Conservation (phyloP, 139 green algal species). For the Picochlorum sp. region DNA sequence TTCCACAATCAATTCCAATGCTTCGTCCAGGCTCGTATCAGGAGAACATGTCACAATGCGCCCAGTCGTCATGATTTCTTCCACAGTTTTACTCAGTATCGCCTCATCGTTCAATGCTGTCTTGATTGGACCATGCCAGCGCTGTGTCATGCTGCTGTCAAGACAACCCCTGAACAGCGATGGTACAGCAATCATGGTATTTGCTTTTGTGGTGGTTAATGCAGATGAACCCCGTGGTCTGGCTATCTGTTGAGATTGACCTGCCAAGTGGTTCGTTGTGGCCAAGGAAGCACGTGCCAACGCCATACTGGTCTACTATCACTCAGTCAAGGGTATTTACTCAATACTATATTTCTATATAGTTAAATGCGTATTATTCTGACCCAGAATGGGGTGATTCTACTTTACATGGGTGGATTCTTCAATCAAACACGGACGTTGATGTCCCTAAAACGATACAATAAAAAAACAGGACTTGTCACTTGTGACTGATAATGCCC, state of each 20-base stretch:
- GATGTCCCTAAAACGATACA: too few relatives aligned
- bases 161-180: background rate
- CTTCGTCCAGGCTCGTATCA: slow-evolving; percentile 49
- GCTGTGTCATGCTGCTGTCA: slow-evolving; percentile 1
- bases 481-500: too few relatives aligned
- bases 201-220: background rate
- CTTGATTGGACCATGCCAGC: background rate
- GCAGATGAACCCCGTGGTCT: background rate
- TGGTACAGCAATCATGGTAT: background rate
- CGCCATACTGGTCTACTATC: too few relatives aligned
- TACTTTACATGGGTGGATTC: too few relatives aligned
- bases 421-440: too few relatives aligned
- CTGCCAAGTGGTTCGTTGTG: background rate
- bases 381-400: too few relatives aligned
- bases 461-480: too few relatives aligned
- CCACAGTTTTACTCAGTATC: slow-evolving; percentile 11
- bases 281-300: too few relatives aligned
- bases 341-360: too few relatives aligned
- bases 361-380: too few relatives aligned
- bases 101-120: slow-evolving; percentile 5
- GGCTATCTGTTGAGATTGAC: background rate
- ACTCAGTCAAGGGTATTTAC: too few relatives aligned
- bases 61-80: slow-evolving; percentile 46
- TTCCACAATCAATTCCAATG: slow-evolving; percentile 45
- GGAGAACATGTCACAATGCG: slow-evolving; percentile 21